Percentiles rank a stretch among this genome's conserved stretches.
Evolutionary conservation across 208 protist genomes (phyloP).

Genomic region (Zelonia costaricensis): DNA sequence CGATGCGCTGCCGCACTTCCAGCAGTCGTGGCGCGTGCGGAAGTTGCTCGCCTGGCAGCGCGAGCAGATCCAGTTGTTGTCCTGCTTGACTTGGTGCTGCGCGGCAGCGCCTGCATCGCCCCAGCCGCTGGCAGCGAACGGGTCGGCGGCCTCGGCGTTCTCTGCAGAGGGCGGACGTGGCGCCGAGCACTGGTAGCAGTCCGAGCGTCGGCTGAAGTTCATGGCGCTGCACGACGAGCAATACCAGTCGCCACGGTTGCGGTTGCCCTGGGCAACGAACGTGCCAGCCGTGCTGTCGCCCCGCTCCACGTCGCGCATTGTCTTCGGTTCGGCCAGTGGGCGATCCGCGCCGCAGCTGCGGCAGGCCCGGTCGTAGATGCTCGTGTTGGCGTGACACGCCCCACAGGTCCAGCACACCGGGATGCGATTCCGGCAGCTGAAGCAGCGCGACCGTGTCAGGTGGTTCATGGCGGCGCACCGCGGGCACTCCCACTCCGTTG

Average conservation of each 20-base stretch:
- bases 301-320: conserved; percentile 29
- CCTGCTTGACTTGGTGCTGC: conserved; percentile 15
- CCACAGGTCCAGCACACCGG: conserved; percentile 74
- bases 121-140: neutral
- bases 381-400: conserved; percentile 50
- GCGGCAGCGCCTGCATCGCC: neutral
- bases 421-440: conserved; percentile 69
- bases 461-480: conserved; percentile 84
- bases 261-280: conserved; percentile 11
- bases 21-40: conserved; percentile 76
- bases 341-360: conserved; percentile 50
- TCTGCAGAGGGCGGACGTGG: conserved; percentile 1
- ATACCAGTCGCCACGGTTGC: conserved; percentile 59
- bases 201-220: conserved; percentile 70
- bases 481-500: conserved; percentile 81
- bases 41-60: conserved; percentile 86
- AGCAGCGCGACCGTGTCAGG: conserved; percentile 70
- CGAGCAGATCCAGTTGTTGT: conserved; percentile 86
- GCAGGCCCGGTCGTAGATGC: conserved; percentile 81
- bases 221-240: conserved; percentile 64
- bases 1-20: conserved; percentile 72
- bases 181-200: conserved; percentile 76
- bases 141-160: neutral
- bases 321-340: conserved; percentile 49
- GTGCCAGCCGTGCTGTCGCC: neutral